These are phyloP conservation scores for Nannizzia gypsea DNA, from an alignment of 2,329 filamentous ascomycete genomes.

Conservation along the genomic window DNA sequence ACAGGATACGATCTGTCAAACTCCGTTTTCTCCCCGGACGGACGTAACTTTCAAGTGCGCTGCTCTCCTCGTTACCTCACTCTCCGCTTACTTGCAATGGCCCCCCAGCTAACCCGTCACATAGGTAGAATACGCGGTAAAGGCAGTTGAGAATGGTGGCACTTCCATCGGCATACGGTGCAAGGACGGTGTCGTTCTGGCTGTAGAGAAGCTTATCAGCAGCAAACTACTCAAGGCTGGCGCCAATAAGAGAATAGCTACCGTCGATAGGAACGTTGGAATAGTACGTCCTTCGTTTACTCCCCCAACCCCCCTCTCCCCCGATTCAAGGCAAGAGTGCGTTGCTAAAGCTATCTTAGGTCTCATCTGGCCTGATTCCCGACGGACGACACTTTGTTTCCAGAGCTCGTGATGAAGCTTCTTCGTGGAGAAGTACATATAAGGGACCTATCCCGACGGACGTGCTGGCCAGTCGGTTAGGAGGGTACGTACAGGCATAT, in stretches of 20 bases:
- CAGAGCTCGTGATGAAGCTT: constrained; percentile 85
- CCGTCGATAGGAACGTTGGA: constrained; percentile 84
- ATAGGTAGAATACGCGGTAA: constrained; percentile 85
- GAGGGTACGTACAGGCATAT: constrained; percentile 91
- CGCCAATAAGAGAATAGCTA: constrained; percentile 95
- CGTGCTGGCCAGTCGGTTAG: constrained; percentile 84
- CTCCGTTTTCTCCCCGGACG: constrained; percentile 98
- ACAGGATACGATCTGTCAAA: constrained; percentile 99
- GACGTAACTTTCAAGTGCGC: constrained; percentile 87
- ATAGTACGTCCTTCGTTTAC: constrained; percentile 52
- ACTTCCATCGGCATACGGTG: constrained; percentile 93
- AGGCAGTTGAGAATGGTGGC: constrained; percentile 95
- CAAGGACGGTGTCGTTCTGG: constrained; percentile 92
- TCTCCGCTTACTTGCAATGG: neutral
- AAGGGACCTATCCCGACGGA: constrained; percentile 85
- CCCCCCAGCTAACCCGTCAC: neutral
- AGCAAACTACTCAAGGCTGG: constrained; percentile 92
- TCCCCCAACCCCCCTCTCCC: too few species aligned
- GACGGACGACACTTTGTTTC: constrained; percentile 92
- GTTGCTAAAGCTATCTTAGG: constrained; percentile 40
- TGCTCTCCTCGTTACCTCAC: neutral
- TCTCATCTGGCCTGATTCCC: constrained; percentile 85
- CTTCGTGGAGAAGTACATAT: constrained; percentile 83
- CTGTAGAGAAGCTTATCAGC: constrained; percentile 88
- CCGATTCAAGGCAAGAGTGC: constrained; percentile 10